Evolutionary conservation across 2,329 filamentous ascomycete genomes (phyloP).

Genomic region (Fusarium praegraminearum): DNA sequence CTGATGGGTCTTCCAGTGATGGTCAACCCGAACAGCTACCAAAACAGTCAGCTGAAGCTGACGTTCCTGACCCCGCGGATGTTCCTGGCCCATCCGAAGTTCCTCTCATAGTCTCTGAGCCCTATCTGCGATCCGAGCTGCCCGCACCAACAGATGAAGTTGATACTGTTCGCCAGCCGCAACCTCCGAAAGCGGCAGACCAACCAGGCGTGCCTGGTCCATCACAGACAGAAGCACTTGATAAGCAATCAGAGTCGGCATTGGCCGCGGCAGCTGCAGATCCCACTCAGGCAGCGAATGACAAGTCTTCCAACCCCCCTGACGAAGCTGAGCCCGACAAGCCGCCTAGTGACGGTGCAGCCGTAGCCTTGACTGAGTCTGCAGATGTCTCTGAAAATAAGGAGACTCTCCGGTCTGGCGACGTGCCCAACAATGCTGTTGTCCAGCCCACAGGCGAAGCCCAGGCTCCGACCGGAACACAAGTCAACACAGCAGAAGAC

Average conservation of each 20-base stretch:
- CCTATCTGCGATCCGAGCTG: conserved; percentile 1
- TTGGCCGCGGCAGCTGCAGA: not conserved
- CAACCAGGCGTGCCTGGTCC: not conserved
- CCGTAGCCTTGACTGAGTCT: not conserved
- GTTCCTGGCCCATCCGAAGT: conserved; percentile 1
- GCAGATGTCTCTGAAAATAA: not conserved
- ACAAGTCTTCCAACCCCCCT: conserved; percentile 1
- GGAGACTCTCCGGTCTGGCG: not conserved
- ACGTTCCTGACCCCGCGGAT: not conserved
- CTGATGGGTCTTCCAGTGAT: conserved; percentile 7
- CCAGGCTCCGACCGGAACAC: not conserved
- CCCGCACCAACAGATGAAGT: conserved; percentile 3
- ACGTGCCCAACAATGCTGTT: not conserved
- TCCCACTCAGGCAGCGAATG: not conserved
- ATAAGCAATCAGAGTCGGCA: conserved; percentile 4
- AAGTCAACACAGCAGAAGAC: not conserved
- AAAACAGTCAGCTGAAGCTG: conserved; percentile 6
- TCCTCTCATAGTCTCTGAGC: conserved; percentile 7
- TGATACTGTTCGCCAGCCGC: not conserved
- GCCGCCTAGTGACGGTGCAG: not conserved
- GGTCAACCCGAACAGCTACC: conserved; percentile 11
- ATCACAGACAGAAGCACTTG: conserved; percentile 3
- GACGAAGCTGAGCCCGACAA: not conserved
- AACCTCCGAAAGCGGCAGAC: not conserved
- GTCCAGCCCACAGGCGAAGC: conserved; percentile 1